phyloP scores from a whole-genome alignment of 2,329 filamentous ascomycete species.

The Lachnellula arida region DNA sequence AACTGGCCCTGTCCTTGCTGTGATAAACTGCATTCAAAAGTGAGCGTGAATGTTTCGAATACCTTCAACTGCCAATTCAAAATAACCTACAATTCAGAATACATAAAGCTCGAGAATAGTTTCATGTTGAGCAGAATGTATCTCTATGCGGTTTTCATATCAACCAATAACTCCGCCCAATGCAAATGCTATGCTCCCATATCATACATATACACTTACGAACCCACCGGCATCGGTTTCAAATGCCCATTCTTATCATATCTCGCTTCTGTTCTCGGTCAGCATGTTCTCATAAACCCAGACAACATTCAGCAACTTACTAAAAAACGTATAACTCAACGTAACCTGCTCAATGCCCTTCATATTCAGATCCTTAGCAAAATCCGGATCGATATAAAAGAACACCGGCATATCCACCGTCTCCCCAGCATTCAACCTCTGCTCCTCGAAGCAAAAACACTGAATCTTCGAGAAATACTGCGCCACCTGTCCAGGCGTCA shows the following conservation, averaged over 20 bases:
- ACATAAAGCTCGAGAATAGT: background rate
- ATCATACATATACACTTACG: constrained; percentile 18
- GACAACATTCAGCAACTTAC: constrained; percentile 49
- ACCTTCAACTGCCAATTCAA: background rate
- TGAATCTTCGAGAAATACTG: constrained; percentile 99
- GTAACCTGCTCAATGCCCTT: constrained; percentile 92
- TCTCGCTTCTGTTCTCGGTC: constrained; percentile 60
- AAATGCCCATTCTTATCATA: constrained; percentile 78
- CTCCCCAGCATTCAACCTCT: constrained; percentile 89
- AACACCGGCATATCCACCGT: constrained; percentile 99
- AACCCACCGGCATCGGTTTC: constrained; percentile 22
- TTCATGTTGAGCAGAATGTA: background rate
- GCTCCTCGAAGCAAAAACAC: constrained; percentile 98
- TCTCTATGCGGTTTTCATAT: background rate
- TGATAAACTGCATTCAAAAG: background rate
- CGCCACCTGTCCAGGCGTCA: constrained; percentile 91
- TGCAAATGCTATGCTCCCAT: constrained; percentile 17
- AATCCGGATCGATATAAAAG: constrained; percentile 96
- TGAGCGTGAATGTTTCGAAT: background rate
- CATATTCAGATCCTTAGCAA: constrained; percentile 90
- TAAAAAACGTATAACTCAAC: constrained; percentile 96
- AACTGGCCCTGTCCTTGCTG: too few relatives aligned
- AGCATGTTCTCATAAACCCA: constrained; percentile 26
- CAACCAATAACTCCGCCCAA: constrained; percentile 16
- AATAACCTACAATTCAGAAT: background rate